A percentile compares a stretch with the other conserved stretches of the same genome.
Evolutionary conservation across 2,329 filamentous ascomycete species (phyloP).

Genomic region (Colletotrichum sublineola): DNA sequence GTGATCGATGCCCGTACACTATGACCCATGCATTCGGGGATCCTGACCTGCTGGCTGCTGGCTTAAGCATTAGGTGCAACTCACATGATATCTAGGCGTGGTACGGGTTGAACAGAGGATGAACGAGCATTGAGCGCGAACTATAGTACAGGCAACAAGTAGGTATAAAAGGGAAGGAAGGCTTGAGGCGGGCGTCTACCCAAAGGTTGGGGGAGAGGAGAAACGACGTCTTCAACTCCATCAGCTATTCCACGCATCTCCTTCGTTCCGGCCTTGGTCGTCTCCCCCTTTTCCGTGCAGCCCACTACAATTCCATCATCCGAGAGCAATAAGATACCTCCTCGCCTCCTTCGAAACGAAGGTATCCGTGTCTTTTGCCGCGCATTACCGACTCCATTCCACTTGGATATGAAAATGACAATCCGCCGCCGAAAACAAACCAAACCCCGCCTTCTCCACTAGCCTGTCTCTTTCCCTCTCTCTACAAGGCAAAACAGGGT

Average conservation of each 20-base stretch:
- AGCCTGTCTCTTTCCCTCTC: slow-evolving; percentile 5
- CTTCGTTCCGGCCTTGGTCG: slow-evolving; percentile 33
- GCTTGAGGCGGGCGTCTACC: slow-evolving; percentile 41
- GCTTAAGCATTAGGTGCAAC: background rate
- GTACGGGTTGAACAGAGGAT: slow-evolving; percentile 42
- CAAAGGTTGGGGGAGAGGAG: slow-evolving; percentile 25
- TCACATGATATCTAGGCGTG: background rate
- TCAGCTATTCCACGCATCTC: slow-evolving; percentile 35
- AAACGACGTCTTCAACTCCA: slow-evolving; percentile 32
- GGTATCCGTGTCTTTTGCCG: slow-evolving; percentile 13
- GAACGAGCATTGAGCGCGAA: slow-evolving; percentile 42
- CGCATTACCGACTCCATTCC: slow-evolving; percentile 16
- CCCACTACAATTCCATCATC: slow-evolving; percentile 1
- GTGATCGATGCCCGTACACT: no score
- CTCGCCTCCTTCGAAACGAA: slow-evolving; percentile 3
- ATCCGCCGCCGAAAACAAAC: slow-evolving; percentile 34
- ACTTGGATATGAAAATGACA: slow-evolving; percentile 30
- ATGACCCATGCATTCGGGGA: background rate
- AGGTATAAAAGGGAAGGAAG: slow-evolving; percentile 41
- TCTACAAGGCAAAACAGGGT: slow-evolving; percentile 26
- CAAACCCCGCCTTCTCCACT: slow-evolving; percentile 11
- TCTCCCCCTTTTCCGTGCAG: slow-evolving; percentile 1
- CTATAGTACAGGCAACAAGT: slow-evolving; percentile 43
- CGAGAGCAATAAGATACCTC: slow-evolving; percentile 22
- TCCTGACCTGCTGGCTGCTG: background rate